Evolutionary conservation across 257 asterid genomes (phyloP), one percentile per base, ranked within the genome.

Genomic region (Dorcoceras hygrometricum): DNA sequence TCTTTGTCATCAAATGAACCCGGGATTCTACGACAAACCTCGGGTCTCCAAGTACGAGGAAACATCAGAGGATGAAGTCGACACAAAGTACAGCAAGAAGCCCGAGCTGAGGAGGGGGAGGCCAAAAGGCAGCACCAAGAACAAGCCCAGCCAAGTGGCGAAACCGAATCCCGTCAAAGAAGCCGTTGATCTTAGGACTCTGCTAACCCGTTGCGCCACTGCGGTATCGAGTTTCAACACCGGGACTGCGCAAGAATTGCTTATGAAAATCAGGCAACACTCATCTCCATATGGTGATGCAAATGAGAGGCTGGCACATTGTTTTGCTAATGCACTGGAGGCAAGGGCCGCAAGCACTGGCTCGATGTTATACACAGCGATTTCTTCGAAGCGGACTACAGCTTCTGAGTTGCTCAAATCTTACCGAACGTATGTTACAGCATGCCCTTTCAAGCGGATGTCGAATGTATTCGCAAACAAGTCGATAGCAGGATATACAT

Each of bases 1-100:
- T 59, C 90, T 89, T 4, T 89, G 96, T 36, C 90, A 78, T 0
- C 74, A 69, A 31, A 74, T 79, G 80, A 79, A 84, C 59, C 95
- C 90, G 0, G 68, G 75, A 0, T 89, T 87, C 72, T 87, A 87
- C 73, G 66, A 56, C 57, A 73, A 67, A 7, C 43, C 83, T 3
- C 46, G 69, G 0, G 18, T 65, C 7, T 32, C 4, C 31, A 26
- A 26, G 23, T 43, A 56, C 3, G 65, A 66, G 0, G 78, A 70
- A 19, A 14, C 73, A 0, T 46, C 75, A 0, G 76, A 57, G 8
- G 70, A 77, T 29, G 88, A 77, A 4, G 84, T 67, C 22, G 75
- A 74, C 20, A 56, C 8, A 39, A 73, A 67, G 51, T 82, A 73
- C 50, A 59, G 78, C 2, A 78, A 83, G 31, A 66, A 70, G 4